Evolutionary conservation across 176 grass and related monocot species (phyloP), one percentile per base, ranked within the genome.

Genomic region (Carex littledalei): DNA sequence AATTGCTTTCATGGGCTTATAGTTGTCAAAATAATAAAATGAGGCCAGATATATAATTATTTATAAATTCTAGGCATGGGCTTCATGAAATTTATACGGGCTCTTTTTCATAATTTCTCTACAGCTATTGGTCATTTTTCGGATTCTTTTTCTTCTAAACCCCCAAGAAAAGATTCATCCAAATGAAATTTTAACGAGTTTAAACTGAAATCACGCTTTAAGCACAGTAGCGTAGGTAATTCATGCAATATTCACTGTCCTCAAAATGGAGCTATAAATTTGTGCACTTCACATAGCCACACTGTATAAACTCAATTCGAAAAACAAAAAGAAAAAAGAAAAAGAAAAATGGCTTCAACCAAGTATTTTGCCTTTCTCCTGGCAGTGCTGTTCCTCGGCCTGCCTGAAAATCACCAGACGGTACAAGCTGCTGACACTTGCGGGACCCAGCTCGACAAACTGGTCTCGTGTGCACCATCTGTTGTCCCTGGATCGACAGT

Each of bases 391-490:
- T 15, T 69, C 63, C 45, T 83, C 35, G 43, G 81, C 81, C 81
- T 83, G 41, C 55, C 43, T 68, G 81, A 39, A 16, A 49, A 34
- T 32, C 14, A 0, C 45, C 41, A 55, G 24, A 67, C n/a, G 21
- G 39, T 63, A 47, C 62, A 9, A 55, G 81, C 63, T 26, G 63
- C 60, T 18, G 84, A 72, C 58, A 69, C 71, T 74, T 95, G 94
- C 41, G 63, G 39, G 13, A 63, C 72, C 22, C 91, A 95, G 83
- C 94, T 95, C 24, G 80, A 41, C 34, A 81, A 84, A 58, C 84
- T 93, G 31, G 89, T 85, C n/a, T 31, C 91, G 1, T 95, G 94
- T 81, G 63, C 83, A 66, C 88, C 89, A 16, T 93, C 85, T 84
- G 88, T 90, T 54, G 89, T 93, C 57, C 89, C 94, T 16, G 89